Conservation (phyloP, 192 early-diverging fungal species). For the Allomyces macrogynus region DNA sequence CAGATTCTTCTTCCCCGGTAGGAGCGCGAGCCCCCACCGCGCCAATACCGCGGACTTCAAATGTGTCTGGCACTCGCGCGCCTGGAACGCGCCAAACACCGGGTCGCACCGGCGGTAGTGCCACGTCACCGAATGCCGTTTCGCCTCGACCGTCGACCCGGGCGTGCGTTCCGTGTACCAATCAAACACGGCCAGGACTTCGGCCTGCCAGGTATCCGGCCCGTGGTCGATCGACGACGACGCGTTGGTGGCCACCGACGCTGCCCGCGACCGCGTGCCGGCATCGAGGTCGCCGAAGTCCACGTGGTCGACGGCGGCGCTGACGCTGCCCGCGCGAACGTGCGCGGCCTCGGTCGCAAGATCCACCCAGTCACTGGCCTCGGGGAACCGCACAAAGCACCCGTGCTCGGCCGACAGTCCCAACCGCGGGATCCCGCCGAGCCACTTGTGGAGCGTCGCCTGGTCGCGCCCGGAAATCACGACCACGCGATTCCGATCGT, state of each 20-base stretch:
- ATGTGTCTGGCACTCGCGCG: slow-evolving; percentile 93
- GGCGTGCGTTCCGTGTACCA: slow-evolving; percentile 91
- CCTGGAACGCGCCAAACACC: slow-evolving; percentile 84
- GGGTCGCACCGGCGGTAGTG: slow-evolving; percentile 91
- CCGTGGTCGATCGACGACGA: too few relatives aligned
- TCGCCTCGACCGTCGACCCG: slow-evolving; percentile 84
- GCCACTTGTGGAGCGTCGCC: slow-evolving; percentile 57
- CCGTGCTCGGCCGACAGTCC: slow-evolving; percentile 90
- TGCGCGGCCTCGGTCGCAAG: slow-evolving; percentile 23
- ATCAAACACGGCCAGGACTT: slow-evolving; percentile 79
- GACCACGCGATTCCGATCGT: slow-evolving; percentile 69
- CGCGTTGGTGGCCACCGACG: too few relatives aligned
- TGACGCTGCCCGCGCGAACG: not conserved
- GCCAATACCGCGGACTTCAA: slow-evolving; percentile 73
- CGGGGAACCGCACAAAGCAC: slow-evolving; percentile 70
- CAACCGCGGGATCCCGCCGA: slow-evolving; percentile 54
- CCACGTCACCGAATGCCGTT: slow-evolving; percentile 85
- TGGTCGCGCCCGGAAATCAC: slow-evolving; percentile 85
- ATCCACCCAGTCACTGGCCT: slow-evolving; percentile 23
- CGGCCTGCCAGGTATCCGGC: slow-evolving; percentile 78
- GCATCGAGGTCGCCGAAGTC: too few relatives aligned
- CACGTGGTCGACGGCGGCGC: too few relatives aligned
- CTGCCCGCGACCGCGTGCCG: too few relatives aligned
- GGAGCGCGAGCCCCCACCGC: slow-evolving; percentile 82
- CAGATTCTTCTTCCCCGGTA: slow-evolving; percentile 91